Evolutionary conservation across 2,329 filamentous ascomycete species (phyloP), one percentile per base, ranked within the genome.

Genomic region (Fusarium odoratissimum): DNA sequence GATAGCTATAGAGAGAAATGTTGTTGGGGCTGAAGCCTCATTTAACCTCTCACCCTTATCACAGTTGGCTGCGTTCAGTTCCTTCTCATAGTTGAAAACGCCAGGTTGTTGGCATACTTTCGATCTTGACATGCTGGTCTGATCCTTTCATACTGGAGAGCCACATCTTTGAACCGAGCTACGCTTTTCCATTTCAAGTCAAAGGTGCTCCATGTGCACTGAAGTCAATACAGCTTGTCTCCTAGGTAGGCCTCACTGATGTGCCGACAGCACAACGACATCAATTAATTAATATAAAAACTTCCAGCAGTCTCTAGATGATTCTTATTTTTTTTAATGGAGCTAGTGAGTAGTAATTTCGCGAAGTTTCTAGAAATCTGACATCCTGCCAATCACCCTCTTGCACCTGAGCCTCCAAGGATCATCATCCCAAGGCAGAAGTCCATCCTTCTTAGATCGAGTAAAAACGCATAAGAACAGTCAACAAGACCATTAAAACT

Each of bases 401-500:
- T 0, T 9, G 33, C 33, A 30, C 17, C 23, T 40, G 3, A 12
- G 19, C 23, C 23, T 40, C 17, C 4, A 30, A n/a, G 49, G 33
- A 40, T 54, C 19, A 13, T 13, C 23, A 40, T 54, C 33, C 33
- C 49, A 40, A n/a, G 33, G 49, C 33, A 40, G 33, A 54, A 28
- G 13, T 13, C 19, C 13, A 28, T 9, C 19, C 4, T 0, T 0
- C 4, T 0, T 0, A 28, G 4, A 0, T n/a, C 0, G 5, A 54
- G 10, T 0, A 13, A 54, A 52, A 54, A 30, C 23, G 14, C 23
- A 54, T 30, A 54, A 54, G 33, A 54, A 13, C 33, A 6, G 4
- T n/a, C 19, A 1, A 17, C 23, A 40, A 55, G n/a, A 17, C 11
- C 61, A 33, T 8, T 28, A 10, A 31, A 23, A 13, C 8, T 7